Evolutionary conservation across 2,329 filamentous ascomycete genomes (phyloP), one percentile per base, ranked within the genome.

Genomic region (Fusarium sp.): DNA sequence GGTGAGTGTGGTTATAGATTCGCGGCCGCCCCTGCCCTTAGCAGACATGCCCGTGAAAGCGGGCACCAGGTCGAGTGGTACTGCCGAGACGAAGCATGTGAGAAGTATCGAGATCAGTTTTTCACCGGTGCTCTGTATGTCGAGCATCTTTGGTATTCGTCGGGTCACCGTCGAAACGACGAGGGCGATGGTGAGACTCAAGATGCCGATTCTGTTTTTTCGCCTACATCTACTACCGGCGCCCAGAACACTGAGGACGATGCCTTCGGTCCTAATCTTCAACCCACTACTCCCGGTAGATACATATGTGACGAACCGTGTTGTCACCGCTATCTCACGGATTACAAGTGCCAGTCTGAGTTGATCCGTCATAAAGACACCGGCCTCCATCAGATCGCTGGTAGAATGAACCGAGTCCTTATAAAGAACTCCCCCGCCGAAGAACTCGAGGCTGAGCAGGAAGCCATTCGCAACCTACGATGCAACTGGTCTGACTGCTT

Each of bases 291-390:
- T n/a, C n/a, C n/a, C n/a, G n/a, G n/a, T n/a, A n/a, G n/a, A n/a
- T n/a, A n/a, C n/a, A n/a, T n/a, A n/a, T n/a, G n/a, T n/a, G n/a
- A n/a, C n/a, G n/a, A n/a, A n/a, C n/a, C n/a, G n/a, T 75, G 74
- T 26, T 76, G 74, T 13, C 42, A 45, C 7, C 55, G 58, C 1
- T 67, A 62, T 2, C 62, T 63, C 2, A 55, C 16, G 3, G 54
- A 75, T n/a, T 77, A 68, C 23, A 49, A 52, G 8, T 54, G 63
- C 19, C 37, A 26, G 4, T 74, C 72, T 1, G 68, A 76, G 18
- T 68, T 56, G 8, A 31, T 14, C 3, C 51, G 70, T 11, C 76
- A 77, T 7, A 21, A 23, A 8, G 53, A 63, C 1, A 64, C 63
- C 0, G 31, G 28, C 2, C n/a, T 13, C 13, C 41, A 67, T 1